Conservation (phyloP, 2,329 filamentous ascomycete species). For the Ceratocystis alfenasii region DNA sequence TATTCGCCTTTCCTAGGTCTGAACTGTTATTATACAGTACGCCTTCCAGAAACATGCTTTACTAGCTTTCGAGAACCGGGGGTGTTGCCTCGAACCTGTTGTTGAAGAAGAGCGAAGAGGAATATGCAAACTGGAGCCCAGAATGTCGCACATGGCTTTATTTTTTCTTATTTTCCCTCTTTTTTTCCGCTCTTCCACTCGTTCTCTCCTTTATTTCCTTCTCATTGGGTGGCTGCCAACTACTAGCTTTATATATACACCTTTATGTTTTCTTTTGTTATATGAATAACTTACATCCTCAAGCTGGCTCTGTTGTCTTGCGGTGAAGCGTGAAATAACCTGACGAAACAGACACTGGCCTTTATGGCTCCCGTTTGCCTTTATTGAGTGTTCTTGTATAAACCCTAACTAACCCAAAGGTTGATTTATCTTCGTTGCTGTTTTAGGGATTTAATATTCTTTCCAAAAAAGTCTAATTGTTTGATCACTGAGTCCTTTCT, state of each 20-base stretch:
- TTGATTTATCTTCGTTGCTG: not conserved
- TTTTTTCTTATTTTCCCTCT: too few relatives aligned
- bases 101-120: too few relatives aligned
- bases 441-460: not conserved
- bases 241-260: constrained; percentile 14
- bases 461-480: not conserved
- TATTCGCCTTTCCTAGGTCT: too few relatives aligned
- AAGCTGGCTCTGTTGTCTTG: not conserved
- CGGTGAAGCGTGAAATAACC: not conserved
- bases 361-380: not conserved
- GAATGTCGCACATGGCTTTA: not conserved
- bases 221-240: not conserved
- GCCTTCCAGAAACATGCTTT: too few relatives aligned
- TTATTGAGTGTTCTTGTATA: too few relatives aligned
- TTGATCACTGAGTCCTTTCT: not conserved
- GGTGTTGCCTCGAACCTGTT: too few relatives aligned
- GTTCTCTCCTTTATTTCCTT: not conserved
- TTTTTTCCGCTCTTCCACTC: too few relatives aligned
- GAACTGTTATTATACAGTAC: too few relatives aligned
- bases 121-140: too few relatives aligned
- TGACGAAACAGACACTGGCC: not conserved
- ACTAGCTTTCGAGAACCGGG: too few relatives aligned
- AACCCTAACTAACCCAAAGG: not conserved
- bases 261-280: constrained; percentile 11
- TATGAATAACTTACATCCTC: not conserved